These are phyloP conservation scores for Emergomyces africanus DNA, from an alignment of 2,329 filamentous ascomycete species.

Conservation along the genomic window DNA sequence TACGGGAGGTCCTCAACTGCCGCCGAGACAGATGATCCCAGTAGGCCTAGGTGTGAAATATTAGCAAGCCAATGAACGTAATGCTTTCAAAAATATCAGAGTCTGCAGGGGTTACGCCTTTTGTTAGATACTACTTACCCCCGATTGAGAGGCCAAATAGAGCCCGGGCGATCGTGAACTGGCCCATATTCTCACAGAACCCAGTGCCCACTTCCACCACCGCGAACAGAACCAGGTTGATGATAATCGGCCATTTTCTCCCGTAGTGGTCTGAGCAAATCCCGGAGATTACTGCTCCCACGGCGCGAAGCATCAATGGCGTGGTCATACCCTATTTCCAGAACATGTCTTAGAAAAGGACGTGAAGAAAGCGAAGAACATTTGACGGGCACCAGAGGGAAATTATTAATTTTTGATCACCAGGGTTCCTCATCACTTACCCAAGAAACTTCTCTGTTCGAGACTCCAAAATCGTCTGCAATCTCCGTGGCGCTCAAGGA, in stretches of 20 bases:
- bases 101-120: not conserved
- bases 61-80: not conserved
- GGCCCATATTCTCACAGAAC: conserved; percentile 45
- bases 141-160: conserved; percentile 54
- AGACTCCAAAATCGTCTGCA: conserved; percentile 40
- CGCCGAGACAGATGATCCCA: conserved; percentile 49
- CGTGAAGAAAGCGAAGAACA: not conserved
- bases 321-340: conserved; percentile 31
- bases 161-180: conserved; percentile 47
- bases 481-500: conserved; percentile 43
- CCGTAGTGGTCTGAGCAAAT: conserved; percentile 41
- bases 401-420: not conserved
- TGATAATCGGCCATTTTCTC: conserved; percentile 46
- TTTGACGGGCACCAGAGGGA: not conserved
- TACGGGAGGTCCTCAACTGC: conserved; percentile 50
- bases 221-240: conserved; percentile 50
- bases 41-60: conserved; percentile 29
- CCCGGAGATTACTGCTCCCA: conserved; percentile 47
- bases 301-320: conserved; percentile 48
- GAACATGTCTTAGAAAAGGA: not conserved
- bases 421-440: conserved; percentile 26
- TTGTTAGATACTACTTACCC: conserved; percentile 18
- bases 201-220: conserved; percentile 48
- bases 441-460: conserved; percentile 49
- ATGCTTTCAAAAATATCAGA: not conserved